Evolutionary conservation across 1,139 yeast species (phyloP).

Genomic region (Lodderomyces theae): DNA sequence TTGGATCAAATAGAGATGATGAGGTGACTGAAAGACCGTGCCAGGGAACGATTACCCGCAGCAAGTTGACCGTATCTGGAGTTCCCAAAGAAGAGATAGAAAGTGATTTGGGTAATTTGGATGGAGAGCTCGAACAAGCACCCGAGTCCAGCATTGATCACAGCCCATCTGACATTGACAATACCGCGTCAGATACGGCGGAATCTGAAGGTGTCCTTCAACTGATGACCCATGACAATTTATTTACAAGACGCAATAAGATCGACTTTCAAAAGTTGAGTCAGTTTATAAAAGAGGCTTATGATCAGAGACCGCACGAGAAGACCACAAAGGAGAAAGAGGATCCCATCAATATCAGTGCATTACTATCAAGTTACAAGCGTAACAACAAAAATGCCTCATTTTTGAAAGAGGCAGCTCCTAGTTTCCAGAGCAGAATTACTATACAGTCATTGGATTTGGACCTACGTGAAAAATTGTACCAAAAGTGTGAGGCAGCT

Average conservation of each 20-base stretch:
- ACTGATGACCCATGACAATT: neutral
- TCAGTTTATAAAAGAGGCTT: slow-evolving; percentile 10
- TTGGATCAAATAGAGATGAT: no score
- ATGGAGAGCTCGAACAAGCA: no score
- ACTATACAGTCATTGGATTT: slow-evolving; percentile 2
- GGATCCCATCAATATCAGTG: slow-evolving; percentile 2
- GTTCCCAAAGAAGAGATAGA: no score
- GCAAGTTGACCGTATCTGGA: no score
- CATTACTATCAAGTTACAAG: slow-evolving; percentile 1
- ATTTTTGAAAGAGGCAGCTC: slow-evolving; percentile 4
- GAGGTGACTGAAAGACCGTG: no score
- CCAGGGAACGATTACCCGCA: no score
- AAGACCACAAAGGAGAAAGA: neutral
- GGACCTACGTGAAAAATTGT: slow-evolving; percentile 17
- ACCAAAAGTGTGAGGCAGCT: slow-evolving; percentile 20
- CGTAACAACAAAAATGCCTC: neutral
- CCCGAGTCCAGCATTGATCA: no score
- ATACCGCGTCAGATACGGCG: neutral
- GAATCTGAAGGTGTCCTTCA: neutral
- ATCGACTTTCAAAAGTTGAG: slow-evolving; percentile 9
- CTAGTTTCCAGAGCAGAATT: slow-evolving; percentile 10
- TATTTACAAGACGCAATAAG: neutral
- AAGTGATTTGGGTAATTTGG: no score
- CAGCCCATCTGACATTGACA: no score
- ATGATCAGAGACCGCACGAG: slow-evolving; percentile 2